Conservation (phyloP, 306 rosid genomes). For the Fagus sylvatica region DNA sequence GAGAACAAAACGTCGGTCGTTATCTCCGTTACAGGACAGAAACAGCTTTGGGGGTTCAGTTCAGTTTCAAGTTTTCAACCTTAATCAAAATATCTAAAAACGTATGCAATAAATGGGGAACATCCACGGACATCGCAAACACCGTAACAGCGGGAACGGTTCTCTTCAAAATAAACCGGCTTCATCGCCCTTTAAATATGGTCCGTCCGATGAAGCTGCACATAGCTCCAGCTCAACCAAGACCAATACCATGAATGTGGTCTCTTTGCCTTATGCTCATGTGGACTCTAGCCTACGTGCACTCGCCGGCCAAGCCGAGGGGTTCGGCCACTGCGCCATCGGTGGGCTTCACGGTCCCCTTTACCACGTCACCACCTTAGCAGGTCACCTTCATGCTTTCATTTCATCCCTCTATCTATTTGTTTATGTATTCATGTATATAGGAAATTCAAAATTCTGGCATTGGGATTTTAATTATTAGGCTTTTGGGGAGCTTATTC, state of each 20-base stretch:
- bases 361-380: constrained; percentile 65
- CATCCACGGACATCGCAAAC: constrained; percentile 47
- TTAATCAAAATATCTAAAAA: background rate
- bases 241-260: constrained; percentile 10
- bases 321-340: constrained; percentile 77
- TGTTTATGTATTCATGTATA: background rate
- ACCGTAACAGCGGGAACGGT: constrained; percentile 15
- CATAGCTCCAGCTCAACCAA: constrained; percentile 32
- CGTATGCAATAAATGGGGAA: constrained; percentile 60
- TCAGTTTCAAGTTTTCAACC: constrained; percentile 19
- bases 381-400: constrained; percentile 42
- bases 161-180: constrained; percentile 21
- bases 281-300: constrained; percentile 70
- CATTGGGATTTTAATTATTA: background rate
- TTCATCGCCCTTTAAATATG: constrained; percentile 36
- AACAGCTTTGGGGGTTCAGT: background rate
- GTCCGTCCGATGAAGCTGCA: constrained; percentile 2
- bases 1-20: background rate
- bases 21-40: constrained; percentile 3
- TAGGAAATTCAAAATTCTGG: background rate
- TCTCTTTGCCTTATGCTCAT: constrained; percentile 60
- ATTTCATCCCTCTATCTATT: background rate
- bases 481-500: background rate
- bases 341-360: constrained; percentile 88
- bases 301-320: constrained; percentile 82